These are phyloP conservation scores for Tricholoma saponaceum DNA, from an alignment of 768 basidiomycete species.

Conservation along the genomic window DNA sequence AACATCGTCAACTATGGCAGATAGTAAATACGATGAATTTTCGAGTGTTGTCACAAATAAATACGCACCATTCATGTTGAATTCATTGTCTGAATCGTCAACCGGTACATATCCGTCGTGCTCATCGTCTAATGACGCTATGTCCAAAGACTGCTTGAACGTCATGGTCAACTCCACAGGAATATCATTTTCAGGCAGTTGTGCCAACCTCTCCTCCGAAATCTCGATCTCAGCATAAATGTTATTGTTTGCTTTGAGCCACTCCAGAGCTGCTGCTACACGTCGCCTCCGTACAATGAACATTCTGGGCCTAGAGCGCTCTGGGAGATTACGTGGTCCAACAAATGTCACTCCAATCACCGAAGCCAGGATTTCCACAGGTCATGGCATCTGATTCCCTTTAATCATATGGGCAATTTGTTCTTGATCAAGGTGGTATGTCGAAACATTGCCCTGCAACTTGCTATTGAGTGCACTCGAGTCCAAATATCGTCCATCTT, in stretches of 20 bases:
- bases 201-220: not conserved
- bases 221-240: not conserved
- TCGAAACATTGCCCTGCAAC: constrained; percentile 6
- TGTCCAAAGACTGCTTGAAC: not conserved
- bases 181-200: not conserved
- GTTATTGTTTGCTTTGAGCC: not conserved
- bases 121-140: not conserved
- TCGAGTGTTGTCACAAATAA: not conserved
- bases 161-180: not conserved
- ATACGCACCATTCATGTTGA: not conserved
- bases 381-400: not conserved
- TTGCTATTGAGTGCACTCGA: not conserved
- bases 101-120: not conserved
- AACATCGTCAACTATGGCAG: not conserved
- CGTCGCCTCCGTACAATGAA: not conserved
- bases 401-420: not conserved
- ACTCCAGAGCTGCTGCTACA: not conserved
- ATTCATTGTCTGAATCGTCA: not conserved
- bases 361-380: not conserved
- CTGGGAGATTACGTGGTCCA: not conserved
- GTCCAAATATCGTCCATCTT: not conserved
- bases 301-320: not conserved
- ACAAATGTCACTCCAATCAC: not conserved
- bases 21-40: not conserved
- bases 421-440: not conserved